These are phyloP conservation scores for Talaromyces amestolkiae DNA, from an alignment of 2,329 filamentous ascomycete genomes.

Conservation along the genomic window DNA sequence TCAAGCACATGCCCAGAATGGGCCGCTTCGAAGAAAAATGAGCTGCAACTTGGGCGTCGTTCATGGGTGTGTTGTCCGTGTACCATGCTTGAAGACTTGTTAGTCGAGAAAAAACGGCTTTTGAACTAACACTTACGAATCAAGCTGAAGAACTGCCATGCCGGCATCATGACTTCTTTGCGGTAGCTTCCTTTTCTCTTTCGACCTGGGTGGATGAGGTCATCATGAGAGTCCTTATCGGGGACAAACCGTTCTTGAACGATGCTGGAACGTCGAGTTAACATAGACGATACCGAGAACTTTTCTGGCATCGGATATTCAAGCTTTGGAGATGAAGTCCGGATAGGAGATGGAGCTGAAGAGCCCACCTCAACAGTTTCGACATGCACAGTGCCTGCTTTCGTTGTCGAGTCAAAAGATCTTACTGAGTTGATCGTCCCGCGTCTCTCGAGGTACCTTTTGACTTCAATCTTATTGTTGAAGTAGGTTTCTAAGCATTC, in stretches of 20 bases:
- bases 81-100: conserved; percentile 69
- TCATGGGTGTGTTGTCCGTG: conserved; percentile 62
- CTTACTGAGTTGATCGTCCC: conserved; percentile 53
- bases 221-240: conserved; percentile 43
- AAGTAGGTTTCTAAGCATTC: conserved; percentile 93
- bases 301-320: conserved; percentile 30
- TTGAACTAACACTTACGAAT: conserved; percentile 64
- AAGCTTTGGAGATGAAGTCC: conserved; percentile 24
- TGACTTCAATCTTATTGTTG: conserved; percentile 88
- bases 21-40: conserved; percentile 81
- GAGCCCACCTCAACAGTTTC: conserved; percentile 44
- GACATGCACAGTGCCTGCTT: conserved; percentile 40
- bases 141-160: conserved; percentile 95
- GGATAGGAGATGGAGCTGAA: conserved; percentile 35
- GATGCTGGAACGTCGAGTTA: conserved; percentile 40
- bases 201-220: conserved; percentile 22
- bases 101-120: neutral
- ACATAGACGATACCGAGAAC: conserved; percentile 25
- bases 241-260: conserved; percentile 46
- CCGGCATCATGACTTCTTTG: conserved; percentile 90
- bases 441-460: conserved; percentile 66
- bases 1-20: conserved; percentile 87
- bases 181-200: conserved; percentile 45
- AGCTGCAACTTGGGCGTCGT: conserved; percentile 77
- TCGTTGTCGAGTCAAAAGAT: conserved; percentile 38